These are phyloP conservation scores for Albophoma yamanashiensis DNA, from an alignment of 2,329 filamentous ascomycete genomes.

Conservation along the genomic window DNA sequence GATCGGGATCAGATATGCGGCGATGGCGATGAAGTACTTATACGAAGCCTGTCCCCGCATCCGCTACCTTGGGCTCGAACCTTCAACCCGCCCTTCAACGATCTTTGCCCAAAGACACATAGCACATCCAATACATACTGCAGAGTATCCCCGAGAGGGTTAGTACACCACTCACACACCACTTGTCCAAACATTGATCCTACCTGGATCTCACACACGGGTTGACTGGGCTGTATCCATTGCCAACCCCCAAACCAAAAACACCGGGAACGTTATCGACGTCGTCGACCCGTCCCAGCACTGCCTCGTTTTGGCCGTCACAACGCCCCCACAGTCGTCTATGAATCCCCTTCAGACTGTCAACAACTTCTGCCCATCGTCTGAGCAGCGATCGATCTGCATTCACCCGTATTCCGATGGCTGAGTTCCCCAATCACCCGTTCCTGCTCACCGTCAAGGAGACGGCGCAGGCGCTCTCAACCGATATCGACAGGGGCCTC, in stretches of 20 bases:
- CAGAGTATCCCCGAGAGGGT: background rate
- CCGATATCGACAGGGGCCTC: conserved; percentile 57
- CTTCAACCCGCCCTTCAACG: background rate
- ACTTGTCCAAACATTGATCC: background rate
- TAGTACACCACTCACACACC: too few relatives aligned
- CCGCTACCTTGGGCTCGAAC: background rate
- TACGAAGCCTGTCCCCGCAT: background rate
- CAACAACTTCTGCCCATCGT: conserved; percentile 4
- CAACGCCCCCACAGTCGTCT: conserved; percentile 5
- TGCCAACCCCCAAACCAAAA: background rate
- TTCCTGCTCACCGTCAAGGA: conserved; percentile 51
- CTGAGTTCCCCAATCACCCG: conserved; percentile 41
- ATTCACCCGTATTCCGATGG: conserved; percentile 12
- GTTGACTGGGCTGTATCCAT: background rate
- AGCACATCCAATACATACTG: background rate
- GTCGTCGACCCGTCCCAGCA: background rate
- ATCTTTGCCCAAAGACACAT: background rate
- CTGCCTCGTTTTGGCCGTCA: conserved; percentile 1
- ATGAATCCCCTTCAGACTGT: conserved; percentile 9
- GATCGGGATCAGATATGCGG: background rate
- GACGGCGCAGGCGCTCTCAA: conserved; percentile 51
- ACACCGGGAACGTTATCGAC: background rate
- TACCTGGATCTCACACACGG: background rate
- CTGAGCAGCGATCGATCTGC: conserved; percentile 6
- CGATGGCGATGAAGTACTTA: background rate